Evolutionary conservation across 805 yeast genomes (phyloP).

Genomic region (Ogataea naganishii): DNA sequence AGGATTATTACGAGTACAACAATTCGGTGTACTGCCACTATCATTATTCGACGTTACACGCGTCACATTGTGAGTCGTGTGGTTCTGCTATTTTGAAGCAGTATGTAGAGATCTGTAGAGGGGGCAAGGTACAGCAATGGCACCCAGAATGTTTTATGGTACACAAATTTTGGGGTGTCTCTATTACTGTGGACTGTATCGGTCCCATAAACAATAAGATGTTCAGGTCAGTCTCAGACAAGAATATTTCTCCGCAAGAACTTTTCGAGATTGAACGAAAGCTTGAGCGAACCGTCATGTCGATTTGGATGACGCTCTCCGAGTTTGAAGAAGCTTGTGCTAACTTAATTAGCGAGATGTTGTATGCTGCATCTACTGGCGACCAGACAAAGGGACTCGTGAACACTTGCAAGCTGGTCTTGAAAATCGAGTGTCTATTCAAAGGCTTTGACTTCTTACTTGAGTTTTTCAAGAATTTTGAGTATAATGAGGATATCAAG

Average conservation of each 20-base stretch:
- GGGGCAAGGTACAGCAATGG: slow-evolving; percentile 94
- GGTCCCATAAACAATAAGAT: slow-evolving; percentile 28
- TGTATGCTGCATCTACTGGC: slow-evolving; percentile 70
- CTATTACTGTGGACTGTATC: slow-evolving; percentile 53
- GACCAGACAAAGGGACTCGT: slow-evolving; percentile 58
- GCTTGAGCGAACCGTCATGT: slow-evolving; percentile 47
- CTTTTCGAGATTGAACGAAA: slow-evolving; percentile 51
- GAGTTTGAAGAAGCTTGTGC: slow-evolving; percentile 90
- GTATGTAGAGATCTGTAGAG: slow-evolving; percentile 84
- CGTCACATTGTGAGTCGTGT: slow-evolving; percentile 92
- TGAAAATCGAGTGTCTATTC: slow-evolving; percentile 70
- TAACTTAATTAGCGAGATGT: slow-evolving; percentile 83
- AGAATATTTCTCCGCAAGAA: slow-evolving; percentile 34
- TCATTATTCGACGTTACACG: slow-evolving; percentile 81
- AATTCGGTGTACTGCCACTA: slow-evolving; percentile 81
- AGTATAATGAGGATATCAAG: slow-evolving; percentile 7
- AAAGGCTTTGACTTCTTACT: slow-evolving; percentile 53
- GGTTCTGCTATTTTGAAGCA: slow-evolving; percentile 85
- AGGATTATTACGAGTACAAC: slow-evolving; percentile 84
- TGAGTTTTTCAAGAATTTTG: slow-evolving; percentile 11
- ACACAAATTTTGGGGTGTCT: slow-evolving; percentile 92
- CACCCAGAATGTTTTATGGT: slow-evolving; percentile 99
- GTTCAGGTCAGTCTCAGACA: slow-evolving; percentile 13
- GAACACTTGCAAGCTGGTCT: slow-evolving; percentile 63
- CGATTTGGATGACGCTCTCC: slow-evolving; percentile 81